Evolutionary conservation across 805 yeast genomes (phyloP).

Genomic region (Priceomyces carsonii): DNA sequence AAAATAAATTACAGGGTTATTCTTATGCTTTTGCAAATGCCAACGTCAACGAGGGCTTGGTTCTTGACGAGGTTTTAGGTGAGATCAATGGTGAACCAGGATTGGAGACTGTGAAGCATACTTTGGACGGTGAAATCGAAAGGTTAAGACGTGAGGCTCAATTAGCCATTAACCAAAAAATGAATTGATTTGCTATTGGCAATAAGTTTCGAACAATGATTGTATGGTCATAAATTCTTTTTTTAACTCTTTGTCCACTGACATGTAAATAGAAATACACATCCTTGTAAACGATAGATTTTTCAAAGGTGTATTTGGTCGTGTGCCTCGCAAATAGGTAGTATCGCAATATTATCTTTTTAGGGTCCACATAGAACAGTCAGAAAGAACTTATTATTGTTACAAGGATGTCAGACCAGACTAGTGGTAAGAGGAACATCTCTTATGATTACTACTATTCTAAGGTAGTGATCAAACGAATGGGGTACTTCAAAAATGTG

Average conservation of each 20-base stretch:
- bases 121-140: conserved; percentile 41
- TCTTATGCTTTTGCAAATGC: conserved; percentile 28
- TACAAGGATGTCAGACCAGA: conserved; percentile 4
- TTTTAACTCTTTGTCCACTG: no score
- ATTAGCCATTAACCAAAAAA: conserved; percentile 24
- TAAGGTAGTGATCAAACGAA: conserved; percentile 33
- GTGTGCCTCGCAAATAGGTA: no score
- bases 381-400: no score
- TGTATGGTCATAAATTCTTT: no score
- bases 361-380: no score
- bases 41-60: conserved; percentile 31
- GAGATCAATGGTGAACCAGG: conserved; percentile 45
- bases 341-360: no score
- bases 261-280: no score
- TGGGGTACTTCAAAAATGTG: conserved; percentile 36
- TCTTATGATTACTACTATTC: conserved; percentile 17
- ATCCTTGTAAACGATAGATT: no score
- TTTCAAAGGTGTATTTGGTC: no score
- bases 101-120: conserved; percentile 35
- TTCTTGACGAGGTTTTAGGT: conserved; percentile 39
- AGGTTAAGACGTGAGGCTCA: conserved; percentile 38
- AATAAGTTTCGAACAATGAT: no score
- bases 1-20: conserved; percentile 35
- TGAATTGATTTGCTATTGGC: no score
- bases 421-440: conserved; percentile 6